These are phyloP conservation scores for Cyathus olla DNA, from an alignment of 1,284 basidiomycete species.

Conservation along the genomic window DNA sequence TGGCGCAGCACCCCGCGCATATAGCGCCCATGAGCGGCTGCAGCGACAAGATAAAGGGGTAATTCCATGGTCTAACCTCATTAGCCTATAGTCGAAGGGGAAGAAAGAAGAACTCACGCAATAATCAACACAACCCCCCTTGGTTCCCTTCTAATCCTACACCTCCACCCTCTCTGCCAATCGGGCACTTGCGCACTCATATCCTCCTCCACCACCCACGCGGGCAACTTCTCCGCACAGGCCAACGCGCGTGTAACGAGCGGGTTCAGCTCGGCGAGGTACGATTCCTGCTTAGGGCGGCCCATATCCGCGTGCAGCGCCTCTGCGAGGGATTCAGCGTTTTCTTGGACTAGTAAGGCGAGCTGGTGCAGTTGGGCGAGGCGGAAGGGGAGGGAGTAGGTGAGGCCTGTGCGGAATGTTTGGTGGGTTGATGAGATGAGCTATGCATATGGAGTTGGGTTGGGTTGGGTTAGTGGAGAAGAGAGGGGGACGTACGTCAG, in stretches of 20 bases:
- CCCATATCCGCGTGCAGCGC: background rate
- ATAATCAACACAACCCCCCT: background rate
- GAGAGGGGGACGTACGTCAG: conserved; percentile 3
- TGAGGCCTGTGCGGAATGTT: background rate
- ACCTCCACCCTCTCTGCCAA: background rate
- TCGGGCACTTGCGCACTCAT: background rate
- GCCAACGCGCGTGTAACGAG: background rate
- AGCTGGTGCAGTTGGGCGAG: background rate
- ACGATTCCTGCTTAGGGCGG: background rate
- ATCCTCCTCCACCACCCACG: background rate
- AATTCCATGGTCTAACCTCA: conserved; percentile 3
- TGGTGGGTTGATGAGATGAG: too few species aligned
- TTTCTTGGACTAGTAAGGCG: background rate
- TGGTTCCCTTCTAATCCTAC: background rate
- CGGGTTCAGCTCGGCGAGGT: background rate
- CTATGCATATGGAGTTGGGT: too few species aligned
- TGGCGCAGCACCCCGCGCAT: conserved; percentile 56
- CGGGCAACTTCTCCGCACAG: background rate
- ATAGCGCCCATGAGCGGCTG: background rate
- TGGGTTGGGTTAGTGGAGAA: background rate
- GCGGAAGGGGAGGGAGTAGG: background rate
- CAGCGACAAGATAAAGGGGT: conserved; percentile 1
- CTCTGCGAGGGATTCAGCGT: background rate
- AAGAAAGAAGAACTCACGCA: background rate
- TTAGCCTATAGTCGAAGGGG: background rate